Evolutionary conservation across 2,329 filamentous ascomycete genomes (phyloP), one percentile per base, ranked within the genome.

Genomic region (Leptographium wingfieldii): DNA sequence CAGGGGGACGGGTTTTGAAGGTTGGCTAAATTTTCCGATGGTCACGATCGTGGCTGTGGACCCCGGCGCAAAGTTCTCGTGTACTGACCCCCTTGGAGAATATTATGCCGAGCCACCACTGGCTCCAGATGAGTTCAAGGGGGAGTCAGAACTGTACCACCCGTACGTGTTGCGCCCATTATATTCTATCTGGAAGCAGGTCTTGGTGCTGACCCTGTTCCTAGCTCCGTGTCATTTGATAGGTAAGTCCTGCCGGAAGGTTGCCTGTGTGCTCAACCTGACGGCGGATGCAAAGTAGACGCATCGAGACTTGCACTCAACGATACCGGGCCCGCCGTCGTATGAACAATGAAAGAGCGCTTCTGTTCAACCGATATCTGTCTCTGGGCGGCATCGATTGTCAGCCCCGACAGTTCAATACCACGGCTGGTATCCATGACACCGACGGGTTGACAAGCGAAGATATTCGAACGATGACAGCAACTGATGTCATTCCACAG

Each of bases 271-370:
- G 48, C 7, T 40, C 25, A 40, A 58, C 54, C 65, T 62, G 58
- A 51, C 55, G n/a, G 16, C 29, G 14, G 35, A 2, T 48, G 14
- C 11, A 25, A 3, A 31, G 49, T 61, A 88, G 87, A 60, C 90
- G 94, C 55, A 90, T 97, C 49, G 86, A 96, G 68, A 81, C 85
- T 31, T 94, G 90, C 55, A 87, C 97, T 59, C 85, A 91, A 65
- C 86, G 90, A 16, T 99, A 86, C 73, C 84, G 87, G 63, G 78
- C 82, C 43, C 87, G 85, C 55, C 87, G 92, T 38, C 91, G 88
- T 64, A 80, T 96, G 61, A 81, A 87, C 61, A 71, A 76, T 14
- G 76, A 82, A 4, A 83, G 84, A 29, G 71, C 76, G 5, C 75
- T 79, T 22, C 74, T 91, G 40, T 94, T 99, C 72, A 79, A 82